phyloP scores from a whole-genome alignment of 2,329 filamentous ascomycete species.

The Colletotrichum horii region DNA sequence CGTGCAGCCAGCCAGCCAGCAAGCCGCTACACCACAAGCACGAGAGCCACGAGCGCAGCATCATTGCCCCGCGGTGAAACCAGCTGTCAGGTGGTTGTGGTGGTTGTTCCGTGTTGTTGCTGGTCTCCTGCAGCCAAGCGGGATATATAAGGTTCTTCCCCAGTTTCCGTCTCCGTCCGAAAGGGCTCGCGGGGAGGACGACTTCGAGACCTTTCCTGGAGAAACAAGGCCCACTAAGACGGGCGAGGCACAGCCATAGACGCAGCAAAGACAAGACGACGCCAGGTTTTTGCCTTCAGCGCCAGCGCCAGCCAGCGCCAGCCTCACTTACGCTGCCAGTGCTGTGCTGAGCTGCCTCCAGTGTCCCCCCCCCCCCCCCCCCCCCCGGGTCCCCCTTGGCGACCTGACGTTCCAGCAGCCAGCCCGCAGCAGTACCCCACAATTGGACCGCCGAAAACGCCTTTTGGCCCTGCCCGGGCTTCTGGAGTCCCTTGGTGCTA shows the following conservation, averaged over 20 bases:
- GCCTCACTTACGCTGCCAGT: neutral
- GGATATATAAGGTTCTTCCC: neutral
- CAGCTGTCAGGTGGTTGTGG: neutral
- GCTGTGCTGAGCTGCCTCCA: neutral
- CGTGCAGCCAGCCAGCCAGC: neutral
- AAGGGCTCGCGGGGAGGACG: neutral
- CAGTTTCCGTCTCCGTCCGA: neutral
- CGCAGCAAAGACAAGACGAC: neutral
- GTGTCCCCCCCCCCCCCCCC: neutral
- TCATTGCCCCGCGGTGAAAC: neutral
- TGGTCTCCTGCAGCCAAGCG: neutral
- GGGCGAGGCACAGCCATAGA: neutral
- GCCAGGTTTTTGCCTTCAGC: neutral
- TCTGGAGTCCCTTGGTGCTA: neutral
- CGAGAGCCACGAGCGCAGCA: neutral
- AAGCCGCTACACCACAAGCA: neutral
- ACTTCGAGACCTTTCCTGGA: neutral
- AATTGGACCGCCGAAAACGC: conserved; percentile 19
- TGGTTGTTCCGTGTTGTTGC: neutral
- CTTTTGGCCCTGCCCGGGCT: neutral
- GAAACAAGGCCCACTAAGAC: neutral
- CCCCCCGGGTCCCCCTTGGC: neutral
- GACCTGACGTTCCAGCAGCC: neutral
- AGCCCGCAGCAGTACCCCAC: conserved; percentile 3
- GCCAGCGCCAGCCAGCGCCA: neutral